Percentiles rank a stretch among this genome's conserved stretches.
These are phyloP conservation scores for Bipolaris oryzae DNA, from an alignment of 2,329 filamentous ascomycete species.

Conservation along the genomic window DNA sequence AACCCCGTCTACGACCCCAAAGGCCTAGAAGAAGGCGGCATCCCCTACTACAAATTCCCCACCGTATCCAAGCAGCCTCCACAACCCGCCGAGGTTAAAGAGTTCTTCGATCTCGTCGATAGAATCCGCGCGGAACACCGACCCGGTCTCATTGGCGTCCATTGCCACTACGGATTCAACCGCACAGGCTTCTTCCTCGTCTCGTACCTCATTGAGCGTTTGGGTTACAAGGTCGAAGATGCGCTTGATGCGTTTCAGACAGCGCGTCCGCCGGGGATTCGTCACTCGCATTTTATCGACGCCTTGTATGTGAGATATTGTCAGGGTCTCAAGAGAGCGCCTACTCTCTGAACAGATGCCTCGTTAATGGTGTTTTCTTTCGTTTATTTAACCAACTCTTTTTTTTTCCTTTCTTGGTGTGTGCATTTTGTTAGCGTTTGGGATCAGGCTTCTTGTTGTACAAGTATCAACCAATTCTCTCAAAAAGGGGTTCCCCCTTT, in stretches of 20 bases:
- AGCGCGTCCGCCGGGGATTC: slow-evolving; percentile 79
- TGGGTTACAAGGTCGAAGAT: slow-evolving; percentile 72
- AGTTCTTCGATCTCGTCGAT: slow-evolving; percentile 66
- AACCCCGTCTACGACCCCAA: slow-evolving; percentile 84
- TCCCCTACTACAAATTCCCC: slow-evolving; percentile 75
- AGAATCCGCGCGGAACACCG: slow-evolving; percentile 40
- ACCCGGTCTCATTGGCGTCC: slow-evolving; percentile 70
- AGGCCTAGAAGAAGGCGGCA: slow-evolving; percentile 52
- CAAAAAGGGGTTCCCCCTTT: not conserved
- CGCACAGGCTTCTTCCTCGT: slow-evolving; percentile 90
- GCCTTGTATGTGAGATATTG: slow-evolving; percentile 80
- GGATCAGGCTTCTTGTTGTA: not conserved
- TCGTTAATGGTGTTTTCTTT: too few species aligned
- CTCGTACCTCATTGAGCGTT: slow-evolving; percentile 85
- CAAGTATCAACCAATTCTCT: too few species aligned
- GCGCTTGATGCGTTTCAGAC: slow-evolving; percentile 79
- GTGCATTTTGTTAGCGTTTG: not conserved
- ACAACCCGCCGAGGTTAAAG: slow-evolving; percentile 62
- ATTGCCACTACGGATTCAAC: slow-evolving; percentile 97
- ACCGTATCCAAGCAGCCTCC: slow-evolving; percentile 93
- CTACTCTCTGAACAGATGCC: too few species aligned
- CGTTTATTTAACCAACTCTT: slow-evolving; percentile 6
- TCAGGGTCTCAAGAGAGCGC: slow-evolving; percentile 52
- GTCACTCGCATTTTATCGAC: slow-evolving; percentile 88
- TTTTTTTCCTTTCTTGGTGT: not conserved